These are phyloP conservation scores for Candida sp. DNA, from an alignment of 1,139 yeast species.

Conservation along the genomic window DNA sequence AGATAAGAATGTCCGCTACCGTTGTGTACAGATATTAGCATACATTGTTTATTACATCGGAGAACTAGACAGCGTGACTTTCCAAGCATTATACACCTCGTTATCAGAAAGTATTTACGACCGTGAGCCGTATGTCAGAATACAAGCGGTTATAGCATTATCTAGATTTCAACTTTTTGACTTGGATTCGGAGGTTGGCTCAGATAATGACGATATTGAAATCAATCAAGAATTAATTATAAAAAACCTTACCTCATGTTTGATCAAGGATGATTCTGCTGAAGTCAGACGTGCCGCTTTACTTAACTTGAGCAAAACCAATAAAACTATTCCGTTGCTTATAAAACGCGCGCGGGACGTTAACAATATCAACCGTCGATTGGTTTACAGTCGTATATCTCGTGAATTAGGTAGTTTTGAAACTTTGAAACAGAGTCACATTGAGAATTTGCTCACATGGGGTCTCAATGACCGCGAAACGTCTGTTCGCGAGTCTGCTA, in stretches of 20 bases:
- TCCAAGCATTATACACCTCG: constrained; percentile 58
- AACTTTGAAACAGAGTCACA: constrained; percentile 48
- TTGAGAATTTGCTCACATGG: constrained; percentile 73
- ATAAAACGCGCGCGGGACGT: constrained; percentile 83
- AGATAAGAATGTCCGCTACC: constrained; percentile 72
- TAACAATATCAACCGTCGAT: constrained; percentile 66
- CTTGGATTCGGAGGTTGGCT: constrained; percentile 31
- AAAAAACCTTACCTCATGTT: constrained; percentile 47
- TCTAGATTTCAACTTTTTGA: constrained; percentile 68
- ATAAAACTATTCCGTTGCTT: constrained; percentile 53
- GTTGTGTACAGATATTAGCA: constrained; percentile 79
- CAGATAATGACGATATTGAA: constrained; percentile 23
- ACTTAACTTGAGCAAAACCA: constrained; percentile 59
- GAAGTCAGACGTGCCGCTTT: constrained; percentile 89
- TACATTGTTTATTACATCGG: constrained; percentile 69
- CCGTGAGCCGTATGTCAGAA: constrained; percentile 73
- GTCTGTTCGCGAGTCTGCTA: constrained; percentile 68
- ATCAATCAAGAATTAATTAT: constrained; percentile 30
- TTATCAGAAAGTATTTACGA: constrained; percentile 68
- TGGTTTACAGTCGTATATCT: constrained; percentile 67
- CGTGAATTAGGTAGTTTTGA: constrained; percentile 69
- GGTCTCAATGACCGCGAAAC: constrained; percentile 87
- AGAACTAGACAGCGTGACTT: constrained; percentile 73
- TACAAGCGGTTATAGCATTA: constrained; percentile 79
- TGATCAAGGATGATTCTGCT: constrained; percentile 78